These are phyloP conservation scores for Gossypium trilobum DNA, from an alignment of 441 rosid genomes.

Conservation along the genomic window DNA sequence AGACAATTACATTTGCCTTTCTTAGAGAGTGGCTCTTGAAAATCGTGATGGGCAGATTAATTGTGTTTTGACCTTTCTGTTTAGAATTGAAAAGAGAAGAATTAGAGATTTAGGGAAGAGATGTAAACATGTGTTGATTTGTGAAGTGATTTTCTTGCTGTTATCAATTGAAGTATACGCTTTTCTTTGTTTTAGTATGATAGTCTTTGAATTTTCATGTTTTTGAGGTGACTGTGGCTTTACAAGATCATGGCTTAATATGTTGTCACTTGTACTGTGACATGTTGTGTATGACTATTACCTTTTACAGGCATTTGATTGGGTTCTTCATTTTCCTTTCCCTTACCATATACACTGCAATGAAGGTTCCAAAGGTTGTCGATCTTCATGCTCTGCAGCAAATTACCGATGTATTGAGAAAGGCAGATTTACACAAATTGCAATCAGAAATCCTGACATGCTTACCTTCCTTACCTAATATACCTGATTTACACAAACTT, in stretches of 20 bases:
- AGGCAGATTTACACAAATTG: slow-evolving; percentile 67
- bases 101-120: background rate
- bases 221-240: background rate
- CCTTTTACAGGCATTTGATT: slow-evolving; percentile 73
- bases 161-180: background rate
- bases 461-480: slow-evolving; percentile 55
- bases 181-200: background rate
- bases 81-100: background rate
- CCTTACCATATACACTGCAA: slow-evolving; percentile 77
- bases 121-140: background rate
- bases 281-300: background rate
- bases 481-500: slow-evolving; percentile 44
- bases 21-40: background rate
- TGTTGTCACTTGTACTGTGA: background rate
- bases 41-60: background rate
- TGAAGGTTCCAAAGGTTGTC: slow-evolving; percentile 58
- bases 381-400: slow-evolving; percentile 70
- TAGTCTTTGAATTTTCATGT: background rate
- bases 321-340: slow-evolving; percentile 87
- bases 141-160: background rate
- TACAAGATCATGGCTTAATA: background rate
- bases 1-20: background rate
- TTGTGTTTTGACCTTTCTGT: background rate
- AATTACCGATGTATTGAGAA: slow-evolving; percentile 46
- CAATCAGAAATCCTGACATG: slow-evolving; percentile 48